Evolutionary conservation across 2,329 filamentous ascomycete species (phyloP).

Genomic region (Microdochium paspali): DNA sequence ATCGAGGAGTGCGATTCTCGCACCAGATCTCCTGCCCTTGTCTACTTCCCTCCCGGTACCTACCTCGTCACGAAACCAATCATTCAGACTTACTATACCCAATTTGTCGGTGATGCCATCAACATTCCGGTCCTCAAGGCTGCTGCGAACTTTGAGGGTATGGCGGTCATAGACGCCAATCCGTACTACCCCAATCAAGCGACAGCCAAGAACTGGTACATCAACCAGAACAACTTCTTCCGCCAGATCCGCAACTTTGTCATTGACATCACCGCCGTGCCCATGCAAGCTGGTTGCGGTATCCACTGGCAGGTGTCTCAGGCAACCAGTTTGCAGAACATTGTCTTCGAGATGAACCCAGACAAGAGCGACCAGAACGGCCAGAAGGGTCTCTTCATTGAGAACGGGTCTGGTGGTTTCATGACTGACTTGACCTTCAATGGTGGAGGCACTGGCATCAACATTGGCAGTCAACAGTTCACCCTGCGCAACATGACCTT

Average conservation of each 20-base stretch:
- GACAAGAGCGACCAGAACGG: slow-evolving; percentile 54
- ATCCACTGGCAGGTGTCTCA: slow-evolving; percentile 86
- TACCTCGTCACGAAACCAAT: slow-evolving; percentile 76
- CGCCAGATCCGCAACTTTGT: slow-evolving; percentile 74
- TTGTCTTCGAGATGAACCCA: slow-evolving; percentile 68
- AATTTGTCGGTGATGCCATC: slow-evolving; percentile 75
- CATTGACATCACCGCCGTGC: slow-evolving; percentile 64
- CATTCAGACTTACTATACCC: slow-evolving; percentile 84
- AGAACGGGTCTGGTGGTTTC: slow-evolving; percentile 77
- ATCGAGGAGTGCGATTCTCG: slow-evolving; percentile 73
- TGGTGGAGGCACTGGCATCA: slow-evolving; percentile 68
- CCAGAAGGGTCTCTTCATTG: slow-evolving; percentile 75
- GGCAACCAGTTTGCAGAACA: slow-evolving; percentile 72
- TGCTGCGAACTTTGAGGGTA: slow-evolving; percentile 62
- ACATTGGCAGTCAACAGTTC: slow-evolving; percentile 81
- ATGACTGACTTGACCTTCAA: slow-evolving; percentile 79
- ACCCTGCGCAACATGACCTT: slow-evolving; percentile 76
- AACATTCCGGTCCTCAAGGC: slow-evolving; percentile 69
- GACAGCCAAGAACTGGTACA: slow-evolving; percentile 59
- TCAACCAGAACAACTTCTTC: slow-evolving; percentile 80
- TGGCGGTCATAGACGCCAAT: slow-evolving; percentile 82
- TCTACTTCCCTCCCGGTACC: slow-evolving; percentile 87
- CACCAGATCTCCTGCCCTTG: slow-evolving; percentile 73
- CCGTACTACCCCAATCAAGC: slow-evolving; percentile 48
- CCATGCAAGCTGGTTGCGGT: slow-evolving; percentile 50